phyloP scores from a whole-genome alignment of 2,329 filamentous ascomycete species.

The Phoma sp. region DNA sequence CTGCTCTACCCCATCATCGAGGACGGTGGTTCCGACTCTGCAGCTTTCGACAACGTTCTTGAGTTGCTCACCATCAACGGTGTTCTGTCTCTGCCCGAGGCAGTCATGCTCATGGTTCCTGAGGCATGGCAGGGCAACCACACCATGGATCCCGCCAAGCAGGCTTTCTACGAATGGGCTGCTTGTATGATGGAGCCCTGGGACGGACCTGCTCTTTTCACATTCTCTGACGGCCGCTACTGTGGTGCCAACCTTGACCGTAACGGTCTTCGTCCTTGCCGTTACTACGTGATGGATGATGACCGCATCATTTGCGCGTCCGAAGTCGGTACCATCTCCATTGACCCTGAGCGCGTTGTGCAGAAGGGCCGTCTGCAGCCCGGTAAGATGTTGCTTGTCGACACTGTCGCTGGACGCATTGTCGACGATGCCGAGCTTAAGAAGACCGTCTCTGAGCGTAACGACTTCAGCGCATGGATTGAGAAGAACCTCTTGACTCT shows the following conservation, averaged over 20 bases:
- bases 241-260: slow-evolving; percentile 96
- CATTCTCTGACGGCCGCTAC: slow-evolving; percentile 94
- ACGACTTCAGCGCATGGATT: slow-evolving; percentile 88
- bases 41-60: slow-evolving; percentile 95
- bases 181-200: slow-evolving; percentile 99
- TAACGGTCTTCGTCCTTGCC: slow-evolving; percentile 92
- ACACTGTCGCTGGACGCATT: slow-evolving; percentile 87
- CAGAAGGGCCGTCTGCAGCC: slow-evolving; percentile 94
- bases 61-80: slow-evolving; percentile 95
- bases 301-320: slow-evolving; percentile 97
- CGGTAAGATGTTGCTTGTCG: slow-evolving; percentile 93
- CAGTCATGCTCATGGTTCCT: slow-evolving; percentile 98
- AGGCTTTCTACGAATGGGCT: slow-evolving; percentile 98
- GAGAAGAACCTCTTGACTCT: slow-evolving; percentile 84
- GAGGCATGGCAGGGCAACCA: slow-evolving; percentile 97
- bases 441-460: slow-evolving; percentile 80
- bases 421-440: slow-evolving; percentile 95
- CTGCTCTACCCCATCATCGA: slow-evolving; percentile 92
- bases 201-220: slow-evolving; percentile 96
- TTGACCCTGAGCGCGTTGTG: slow-evolving; percentile 87
- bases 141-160: slow-evolving; percentile 91
- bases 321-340: slow-evolving; percentile 89
- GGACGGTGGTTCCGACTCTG: slow-evolving; percentile 94
- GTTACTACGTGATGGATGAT: slow-evolving; percentile 96
- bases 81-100: slow-evolving; percentile 91